Evolutionary conservation across 2,329 filamentous ascomycete species (phyloP).

Genomic region (Zelopaecilomyces penicillatus): DNA sequence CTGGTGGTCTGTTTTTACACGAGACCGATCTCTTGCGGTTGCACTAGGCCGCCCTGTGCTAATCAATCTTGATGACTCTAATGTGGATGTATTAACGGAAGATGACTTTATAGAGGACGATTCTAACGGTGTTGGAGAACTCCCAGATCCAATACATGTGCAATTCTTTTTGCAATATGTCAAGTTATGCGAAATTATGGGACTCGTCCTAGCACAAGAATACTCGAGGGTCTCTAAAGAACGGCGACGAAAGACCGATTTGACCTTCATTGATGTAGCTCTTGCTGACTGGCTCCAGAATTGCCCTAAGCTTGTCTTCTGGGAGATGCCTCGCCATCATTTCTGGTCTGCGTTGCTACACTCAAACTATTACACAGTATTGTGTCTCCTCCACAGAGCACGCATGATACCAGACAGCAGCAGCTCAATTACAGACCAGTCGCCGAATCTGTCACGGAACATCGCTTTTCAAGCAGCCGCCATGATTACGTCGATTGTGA

Average conservation of each 20-base stretch:
- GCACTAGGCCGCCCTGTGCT: constrained; percentile 89
- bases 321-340: constrained; percentile 82
- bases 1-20: constrained; percentile 96
- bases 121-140: constrained; percentile 61
- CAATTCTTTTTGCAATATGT: constrained; percentile 98
- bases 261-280: constrained; percentile 96
- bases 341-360: constrained; percentile 95
- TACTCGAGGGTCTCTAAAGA: constrained; percentile 94
- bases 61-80: constrained; percentile 94
- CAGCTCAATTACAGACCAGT: constrained; percentile 60
- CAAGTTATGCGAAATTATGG: constrained; percentile 98
- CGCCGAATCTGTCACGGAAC: constrained; percentile 82
- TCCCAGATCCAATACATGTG: constrained; percentile 80
- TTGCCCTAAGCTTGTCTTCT: constrained; percentile 87
- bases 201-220: constrained; percentile 88
- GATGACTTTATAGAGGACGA: constrained; percentile 97
- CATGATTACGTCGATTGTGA: constrained; percentile 95
- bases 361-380: constrained; percentile 95
- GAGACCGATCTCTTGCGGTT: constrained; percentile 90
- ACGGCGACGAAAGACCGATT: constrained; percentile 80
- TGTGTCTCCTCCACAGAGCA: constrained; percentile 86
- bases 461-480: constrained; percentile 95
- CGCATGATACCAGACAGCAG: constrained; percentile 83
- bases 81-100: constrained; percentile 94
- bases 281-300: constrained; percentile 97